Conservation (phyloP, 768 basidiomycete species). For the Vararia minispora region DNA sequence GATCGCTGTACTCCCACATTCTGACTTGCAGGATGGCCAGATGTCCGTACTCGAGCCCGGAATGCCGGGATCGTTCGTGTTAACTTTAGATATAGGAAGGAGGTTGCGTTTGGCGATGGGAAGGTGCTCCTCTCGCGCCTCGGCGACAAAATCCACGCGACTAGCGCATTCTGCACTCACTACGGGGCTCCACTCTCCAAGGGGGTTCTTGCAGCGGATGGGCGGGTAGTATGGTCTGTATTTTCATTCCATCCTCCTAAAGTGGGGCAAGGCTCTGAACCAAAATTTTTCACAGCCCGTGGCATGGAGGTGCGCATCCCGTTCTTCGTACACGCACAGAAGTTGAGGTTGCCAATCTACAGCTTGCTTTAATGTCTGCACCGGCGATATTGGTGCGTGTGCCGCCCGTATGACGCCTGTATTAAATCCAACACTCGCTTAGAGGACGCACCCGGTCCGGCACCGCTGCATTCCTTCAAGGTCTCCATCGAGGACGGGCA, state of each 20-base stretch:
- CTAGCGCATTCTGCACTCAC: slow-evolving; percentile 81
- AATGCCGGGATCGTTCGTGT: neutral
- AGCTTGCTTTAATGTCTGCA: slow-evolving; percentile 86
- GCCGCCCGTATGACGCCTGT: neutral
- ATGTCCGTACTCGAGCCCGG: slow-evolving; percentile 37
- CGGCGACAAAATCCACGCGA: slow-evolving; percentile 66
- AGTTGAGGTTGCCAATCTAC: too few relatives aligned
- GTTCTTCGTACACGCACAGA: neutral
- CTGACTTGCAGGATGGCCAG: slow-evolving; percentile 42
- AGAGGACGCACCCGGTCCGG: slow-evolving; percentile 87
- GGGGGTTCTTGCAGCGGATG: slow-evolving; percentile 70
- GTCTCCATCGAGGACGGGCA: slow-evolving; percentile 56
- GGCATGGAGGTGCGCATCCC: slow-evolving; percentile 64
- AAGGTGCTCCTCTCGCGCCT: slow-evolving; percentile 72
- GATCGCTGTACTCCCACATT: slow-evolving; percentile 35
- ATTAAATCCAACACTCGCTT: slow-evolving; percentile 11
- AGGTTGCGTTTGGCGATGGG: slow-evolving; percentile 67
- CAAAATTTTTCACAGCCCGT: slow-evolving; percentile 38
- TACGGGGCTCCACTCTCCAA: slow-evolving; percentile 84
- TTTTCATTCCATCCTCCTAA: neutral
- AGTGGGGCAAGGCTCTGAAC: slow-evolving; percentile 1
- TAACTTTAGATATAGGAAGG: slow-evolving; percentile 44
- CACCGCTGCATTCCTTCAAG: slow-evolving; percentile 71
- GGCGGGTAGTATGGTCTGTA: slow-evolving; percentile 65
- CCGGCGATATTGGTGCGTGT: slow-evolving; percentile 65